Base-by-base conservation (phyloP, 768 basidiomycete genomes). In the Russula ochroleuca region DNA sequence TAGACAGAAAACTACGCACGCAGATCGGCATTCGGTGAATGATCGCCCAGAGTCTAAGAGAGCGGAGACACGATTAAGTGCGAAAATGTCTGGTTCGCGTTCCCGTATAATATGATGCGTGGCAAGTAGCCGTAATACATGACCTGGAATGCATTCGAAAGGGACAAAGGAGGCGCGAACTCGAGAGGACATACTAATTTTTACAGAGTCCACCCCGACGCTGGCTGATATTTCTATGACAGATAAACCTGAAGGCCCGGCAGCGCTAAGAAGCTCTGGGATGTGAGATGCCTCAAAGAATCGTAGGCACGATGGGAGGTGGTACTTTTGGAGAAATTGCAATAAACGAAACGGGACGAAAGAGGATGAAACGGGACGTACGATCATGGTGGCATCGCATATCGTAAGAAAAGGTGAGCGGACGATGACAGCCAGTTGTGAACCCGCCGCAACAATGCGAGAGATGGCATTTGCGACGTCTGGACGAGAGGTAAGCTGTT, bases 101-200 rank as follows among this genome's bases (percentile, higher is more conserved):
- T 93, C 91, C 47, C 80, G 78, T 37, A 88, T 77, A 57, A 92
- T 81, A 71, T 92, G 89, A 70, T 90, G 88, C 0, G 90, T 89
- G 13, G 89, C 88, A 50, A 92, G 80, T 25, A 91, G 78, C 49
- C 90, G 85, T 45, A 93, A 80, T 38, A 83, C 80, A 69, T 91
- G 90, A 5, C 84, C 89, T 90, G 19, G 35, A 49, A 35, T 50
- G 40, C n/a, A 45, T 43, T 62, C 13, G 33, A 21, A 50, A 21
- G 25, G 35, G 23, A 37, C 17, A 43, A 47, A 21, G 10, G 15
- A 48, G 23, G 52, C 17, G 48, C 37, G 55, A 47, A 7, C 61
- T 47, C 28, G 67, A 23, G 57, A 33, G 70, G 57, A 67, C 75
- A 43, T 45, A 85, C 86, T 83, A 43, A 87, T 77, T 73, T 84